Base-by-base conservation (phyloP, 2,329 filamentous ascomycete species). In the Colletotrichum sp. region DNA sequence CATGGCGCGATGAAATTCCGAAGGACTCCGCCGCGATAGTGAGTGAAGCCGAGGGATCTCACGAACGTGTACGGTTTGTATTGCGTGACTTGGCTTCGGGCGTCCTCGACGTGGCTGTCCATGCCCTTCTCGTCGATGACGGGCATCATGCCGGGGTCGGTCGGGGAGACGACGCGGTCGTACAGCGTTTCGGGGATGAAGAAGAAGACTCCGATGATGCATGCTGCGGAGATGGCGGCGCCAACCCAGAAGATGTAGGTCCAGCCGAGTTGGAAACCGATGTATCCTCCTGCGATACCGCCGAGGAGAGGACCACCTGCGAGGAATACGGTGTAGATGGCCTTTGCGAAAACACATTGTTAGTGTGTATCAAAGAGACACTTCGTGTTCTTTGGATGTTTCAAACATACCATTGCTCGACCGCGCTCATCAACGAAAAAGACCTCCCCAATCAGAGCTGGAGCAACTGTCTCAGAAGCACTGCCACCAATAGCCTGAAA, bases 391-490 rank as follows among this genome's bases (percentile, higher is more conserved):
- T 24, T 7, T 13, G 8, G 16, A 8, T 44, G 16, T 13, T 36
- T 5, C 4, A 44, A 52, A 59, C 73, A 36, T 24, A 76, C 72
- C 84, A 86, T 86, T 15, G 83, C 83, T 13, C 80, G 64, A 4
- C 84, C 83, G 1, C 85, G 81, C 21, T 85, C 80, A 21, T 85
- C 81, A 0, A 85, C 75, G 7, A 85, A 85, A 21, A 82, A 86
- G 26, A 86, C 77, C 13, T 86, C 85, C 3, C 84, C 85, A 5
- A 85, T 77, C 1, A 85, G 49, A 0, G 81, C 83, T 0, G 84
- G 83, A 0, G 80, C 79, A 6, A 86, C 80, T 0, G 85, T 84
- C 12, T 85, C 84, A 0, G 85, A 81, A 0, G 83, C 83, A 0
- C 80, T 81, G 4, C 81, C 83, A 0, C 84, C 84, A 0, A 83